phyloP scores from a whole-genome alignment of 768 basidiomycete species.

The Podaxis pistillaris region DNA sequence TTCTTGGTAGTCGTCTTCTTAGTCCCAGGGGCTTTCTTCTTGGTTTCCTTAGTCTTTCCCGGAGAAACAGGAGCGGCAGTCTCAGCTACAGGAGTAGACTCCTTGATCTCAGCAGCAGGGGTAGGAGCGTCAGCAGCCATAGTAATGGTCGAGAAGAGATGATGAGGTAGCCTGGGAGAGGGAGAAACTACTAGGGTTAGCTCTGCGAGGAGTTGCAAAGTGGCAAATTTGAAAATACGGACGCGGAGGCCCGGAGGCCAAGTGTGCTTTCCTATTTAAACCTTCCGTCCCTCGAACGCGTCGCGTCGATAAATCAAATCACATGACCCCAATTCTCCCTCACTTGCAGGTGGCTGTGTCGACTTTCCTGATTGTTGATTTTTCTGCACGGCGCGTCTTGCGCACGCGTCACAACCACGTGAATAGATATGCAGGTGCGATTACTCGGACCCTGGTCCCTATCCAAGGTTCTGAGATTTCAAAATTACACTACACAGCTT shows the following conservation, averaged over 20 bases:
- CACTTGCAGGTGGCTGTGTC: conserved; percentile 36
- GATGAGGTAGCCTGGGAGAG: conserved; percentile 12
- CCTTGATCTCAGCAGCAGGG: conserved; percentile 10
- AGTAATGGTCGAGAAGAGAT: conserved; percentile 12
- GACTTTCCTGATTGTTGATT: conserved; percentile 40
- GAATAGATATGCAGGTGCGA: background rate
- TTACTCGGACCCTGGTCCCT: no score
- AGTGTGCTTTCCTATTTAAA: conserved; percentile 31
- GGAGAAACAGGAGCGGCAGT: conserved; percentile 21
- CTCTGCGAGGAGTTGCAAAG: conserved; percentile 9
- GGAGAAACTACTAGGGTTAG: conserved; percentile 21
- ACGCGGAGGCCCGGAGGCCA: conserved; percentile 9
- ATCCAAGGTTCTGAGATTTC: background rate
- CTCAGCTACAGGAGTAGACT: conserved; percentile 24
- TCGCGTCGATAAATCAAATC: conserved; percentile 18
- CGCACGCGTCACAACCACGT: conserved; percentile 20
- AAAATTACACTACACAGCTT: background rate
- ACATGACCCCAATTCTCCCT: background rate
- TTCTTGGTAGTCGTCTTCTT: conserved; percentile 26
- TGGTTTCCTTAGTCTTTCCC: conserved; percentile 15
- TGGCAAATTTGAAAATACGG: background rate
- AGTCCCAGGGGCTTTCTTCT: conserved; percentile 18
- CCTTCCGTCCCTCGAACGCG: conserved; percentile 14
- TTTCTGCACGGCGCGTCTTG: conserved; percentile 15
- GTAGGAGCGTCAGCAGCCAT: conserved; percentile 13